Evolutionary conservation across 352 stramenopile species (phyloP), one percentile per base, ranked within the genome.

Genomic region (Blastocystis sp.): DNA sequence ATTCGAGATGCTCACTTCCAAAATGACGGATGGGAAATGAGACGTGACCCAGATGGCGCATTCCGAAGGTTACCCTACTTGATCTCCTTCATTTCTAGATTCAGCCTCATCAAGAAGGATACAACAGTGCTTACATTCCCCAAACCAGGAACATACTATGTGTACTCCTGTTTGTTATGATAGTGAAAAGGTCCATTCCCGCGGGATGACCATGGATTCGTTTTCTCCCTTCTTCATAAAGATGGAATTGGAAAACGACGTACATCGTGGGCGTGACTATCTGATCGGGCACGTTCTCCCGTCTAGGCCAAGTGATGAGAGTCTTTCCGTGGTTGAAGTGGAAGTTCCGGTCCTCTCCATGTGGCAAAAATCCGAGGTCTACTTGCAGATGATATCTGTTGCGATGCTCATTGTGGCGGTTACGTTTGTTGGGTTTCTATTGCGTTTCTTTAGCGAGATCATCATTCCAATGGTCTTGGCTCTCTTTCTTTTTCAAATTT

Each of bases 401-500:
- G 44, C 69, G 9, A 24, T 81, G 6, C 61, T 81, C 27, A 65
- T 81, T 51, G 69, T 81, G 16, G 69, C 44, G 8, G 69, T 81
- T 27, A 61, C 49, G 14, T 48, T 81, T 38, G 44, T 81, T 65
- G 69, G 69, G 27, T 65, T 81, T 42, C 29, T 81, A 16, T 8
- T 81, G 4, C 48, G 40, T 61, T 81, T 81, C 69, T 81, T 81
- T 40, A 27, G 48, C 16, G 69, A 81, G 40, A 81, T 81, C 69
- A 81, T 81, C 51, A 81, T 81, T 29, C 69, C 69, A 14, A 64
- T 29, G 21, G 14, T 81, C 21, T 40, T 81, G 32, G 69, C 69
- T 2, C 48, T 81, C 14, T 81, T 81, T 29, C 48, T 81, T 21
- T 81, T 81, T 65, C 69, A 81, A 63, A 81, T 81, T 40, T 81